Base-by-base conservation (phyloP, 306 rosid genomes). In the Hippophae tibetana region DNA sequence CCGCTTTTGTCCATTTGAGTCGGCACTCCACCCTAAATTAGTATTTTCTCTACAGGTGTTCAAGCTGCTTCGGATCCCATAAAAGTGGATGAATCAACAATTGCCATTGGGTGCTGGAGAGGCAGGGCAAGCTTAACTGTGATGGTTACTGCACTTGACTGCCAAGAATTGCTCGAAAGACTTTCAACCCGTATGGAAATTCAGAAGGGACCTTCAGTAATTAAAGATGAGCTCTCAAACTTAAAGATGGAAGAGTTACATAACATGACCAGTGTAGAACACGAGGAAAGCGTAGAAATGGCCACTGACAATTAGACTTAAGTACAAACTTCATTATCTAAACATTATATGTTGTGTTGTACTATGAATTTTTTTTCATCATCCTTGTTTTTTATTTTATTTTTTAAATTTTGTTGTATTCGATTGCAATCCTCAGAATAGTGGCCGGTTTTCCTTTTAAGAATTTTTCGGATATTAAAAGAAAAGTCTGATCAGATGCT, bases 91-190 rank as follows among this genome's bases (percentile, higher is more conserved):
- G 81, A 75, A 42, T 84, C 97, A 10, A 80, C 95, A 38, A 84
- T 93, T 67, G 99, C 99, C 71, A 93, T 93, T 56, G 97, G 97
- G 51, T 89, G 97, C 86, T 93, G 99, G 99, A 93, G 64, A 74
- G 99, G 99, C 54, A 77, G 77, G 78, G 75, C 79, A 3, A 93
- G 95, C 71, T 76, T 93, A 79, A 65, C 86, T 0, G 90, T 89
- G 68, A 84, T 93, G 95, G 87, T 89, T 43, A 80, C 85, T 40
- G 97, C 90, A 48, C 67, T 81, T 54, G 99, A 93, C 54, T 82
- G 99, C 78, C 86, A 86, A 81, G 97, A 93, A 77, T 67, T 93
- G 63, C 85, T 82, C 52, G 90, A 69, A 78, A 88, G 97, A 78
- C 94, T 89, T 52, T 60, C 74, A 43, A 62, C 55, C 18, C 85